A percentile compares a stretch with the other conserved stretches of the same genome.
Evolutionary conservation across 164 flowering plant genomes (phyloP).

Genomic region (Kingdonia uniflora): DNA sequence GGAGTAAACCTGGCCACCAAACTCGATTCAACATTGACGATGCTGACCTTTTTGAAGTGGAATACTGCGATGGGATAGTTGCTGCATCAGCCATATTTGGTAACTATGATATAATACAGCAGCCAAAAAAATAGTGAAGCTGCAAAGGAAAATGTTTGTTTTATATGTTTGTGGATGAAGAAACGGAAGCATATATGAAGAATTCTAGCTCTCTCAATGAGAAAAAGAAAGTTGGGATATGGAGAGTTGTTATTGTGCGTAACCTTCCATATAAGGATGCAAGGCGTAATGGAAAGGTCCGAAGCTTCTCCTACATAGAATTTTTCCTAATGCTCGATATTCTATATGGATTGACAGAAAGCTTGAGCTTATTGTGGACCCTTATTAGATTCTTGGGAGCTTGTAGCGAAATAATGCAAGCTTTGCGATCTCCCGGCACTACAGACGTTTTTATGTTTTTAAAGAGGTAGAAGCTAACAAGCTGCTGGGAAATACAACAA

Average conservation of each 20-base stretch:
- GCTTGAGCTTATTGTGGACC: constrained; percentile 86
- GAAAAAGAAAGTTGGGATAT: constrained; percentile 56
- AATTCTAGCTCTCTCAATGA: constrained; percentile 42
- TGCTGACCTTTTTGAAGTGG: constrained; percentile 75
- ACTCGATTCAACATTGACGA: constrained; percentile 94
- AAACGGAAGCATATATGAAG: constrained; percentile 67
- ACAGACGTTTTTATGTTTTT: constrained; percentile 82
- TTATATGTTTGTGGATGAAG: constrained; percentile 91
- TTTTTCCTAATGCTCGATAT: constrained; percentile 67
- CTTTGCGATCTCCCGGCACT: constrained; percentile 94
- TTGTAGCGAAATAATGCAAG: constrained; percentile 81
- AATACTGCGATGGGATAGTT: constrained; percentile 69
- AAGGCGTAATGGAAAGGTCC: constrained; percentile 97
- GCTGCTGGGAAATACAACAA: constrained; percentile 90
- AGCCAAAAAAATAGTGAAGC: constrained; percentile 67
- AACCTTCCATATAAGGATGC: constrained; percentile 75
- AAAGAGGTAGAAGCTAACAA: constrained; percentile 93
- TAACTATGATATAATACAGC: constrained; percentile 77
- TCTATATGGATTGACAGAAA: constrained; percentile 98
- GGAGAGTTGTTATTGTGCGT: constrained; percentile 78
- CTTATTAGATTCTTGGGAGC: constrained; percentile 90
- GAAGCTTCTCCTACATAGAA: constrained; percentile 81
- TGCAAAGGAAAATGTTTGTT: constrained; percentile 53
- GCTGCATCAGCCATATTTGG: constrained; percentile 93
- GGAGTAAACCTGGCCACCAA: constrained; percentile 64